These are phyloP conservation scores for Lepidium didymum DNA, from an alignment of 345 rosid species.

Conservation along the genomic window DNA sequence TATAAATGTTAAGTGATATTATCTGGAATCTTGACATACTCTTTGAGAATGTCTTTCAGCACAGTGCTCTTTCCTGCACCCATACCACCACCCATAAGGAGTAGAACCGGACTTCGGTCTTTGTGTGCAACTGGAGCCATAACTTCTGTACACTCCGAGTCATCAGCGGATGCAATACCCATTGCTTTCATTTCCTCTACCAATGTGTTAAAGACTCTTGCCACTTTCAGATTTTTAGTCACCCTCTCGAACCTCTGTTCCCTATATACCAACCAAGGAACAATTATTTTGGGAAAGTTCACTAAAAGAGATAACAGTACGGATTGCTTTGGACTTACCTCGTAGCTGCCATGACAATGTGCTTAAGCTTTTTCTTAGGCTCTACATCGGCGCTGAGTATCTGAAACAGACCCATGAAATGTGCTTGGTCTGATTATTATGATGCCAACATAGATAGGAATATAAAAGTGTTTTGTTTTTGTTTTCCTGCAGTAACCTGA, in stretches of 20 bases:
- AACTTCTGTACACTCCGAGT: slow-evolving; percentile 64
- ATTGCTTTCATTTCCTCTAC: slow-evolving; percentile 96
- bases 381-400: slow-evolving; percentile 62
- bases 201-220: slow-evolving; percentile 65
- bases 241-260: slow-evolving; percentile 83
- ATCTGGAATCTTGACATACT: slow-evolving; percentile 36
- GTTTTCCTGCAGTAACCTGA: slow-evolving; percentile 43
- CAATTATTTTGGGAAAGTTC: not conserved
- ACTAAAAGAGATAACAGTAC: not conserved
- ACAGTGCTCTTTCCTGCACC: slow-evolving; percentile 99
- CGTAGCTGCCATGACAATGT: slow-evolving; percentile 81
- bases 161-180: slow-evolving; percentile 48
- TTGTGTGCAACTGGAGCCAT: slow-evolving; percentile 90
- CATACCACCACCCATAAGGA: slow-evolving; percentile 99
- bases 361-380: slow-evolving; percentile 70
- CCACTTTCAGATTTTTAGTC: slow-evolving; percentile 68
- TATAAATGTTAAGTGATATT: not conserved
- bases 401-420: slow-evolving; percentile 30
- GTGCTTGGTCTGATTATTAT: not conserved
- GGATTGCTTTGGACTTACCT: slow-evolving; percentile 31
- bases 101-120: slow-evolving; percentile 83
- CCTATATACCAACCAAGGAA: slow-evolving; percentile 30
- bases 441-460: not conserved
- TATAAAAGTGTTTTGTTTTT: not conserved
- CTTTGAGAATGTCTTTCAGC: slow-evolving; percentile 83